Base-by-base conservation (phyloP, 306 rosid species). In the Fragaria nilgerrensis region DNA sequence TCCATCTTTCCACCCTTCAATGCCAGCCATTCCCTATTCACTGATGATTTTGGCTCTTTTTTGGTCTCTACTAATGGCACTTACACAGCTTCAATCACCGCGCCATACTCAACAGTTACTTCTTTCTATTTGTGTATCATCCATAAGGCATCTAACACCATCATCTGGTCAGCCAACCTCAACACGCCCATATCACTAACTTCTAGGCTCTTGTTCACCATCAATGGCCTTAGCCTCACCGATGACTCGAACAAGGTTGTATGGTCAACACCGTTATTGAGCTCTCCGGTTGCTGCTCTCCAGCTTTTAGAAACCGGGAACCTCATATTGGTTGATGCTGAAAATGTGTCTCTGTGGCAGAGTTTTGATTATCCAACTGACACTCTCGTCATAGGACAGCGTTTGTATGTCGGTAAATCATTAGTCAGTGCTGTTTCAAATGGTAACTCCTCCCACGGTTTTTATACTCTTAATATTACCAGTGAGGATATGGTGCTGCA, bases 221-320 rank as follows among this genome's bases (percentile, higher is more conserved):
- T 43, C 62, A 5, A 34, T 1, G 71, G 76, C 70, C 69, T 45
- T 41, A 19, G 48, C 48, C 13, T 70, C 37, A 7, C 37, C 9
- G 76, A 78, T 14, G 76, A 32, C 13, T 45, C 71, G 0, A 41
- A 27, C 56, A 37, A 1, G 9, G 5, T 22, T 41, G 3, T 64
- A 22, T 76, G 80, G 80, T 67, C 74, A 15, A 76, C 80, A 7
- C 80, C 55, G 1, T 9, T 15, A 10, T 23, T 76, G 9, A 36
- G 9, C 27, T 65, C 80, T 52, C 74, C 73, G 1, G 74, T 76
- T 36, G 39, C 10, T 9, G 50, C 74, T 20, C 65, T 76, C 7
- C 53, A 23, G 52, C 65, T 76, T 32, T n/a, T 70, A 47, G 76
- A 78, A 12, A 78, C 76, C 15, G 81, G 81, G 20, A 78, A 78